Percentiles rank a stretch among this genome's conserved stretches.
Conservation (phyloP, 2,329 filamentous ascomycete genomes). For the Phoma sp. region DNA sequence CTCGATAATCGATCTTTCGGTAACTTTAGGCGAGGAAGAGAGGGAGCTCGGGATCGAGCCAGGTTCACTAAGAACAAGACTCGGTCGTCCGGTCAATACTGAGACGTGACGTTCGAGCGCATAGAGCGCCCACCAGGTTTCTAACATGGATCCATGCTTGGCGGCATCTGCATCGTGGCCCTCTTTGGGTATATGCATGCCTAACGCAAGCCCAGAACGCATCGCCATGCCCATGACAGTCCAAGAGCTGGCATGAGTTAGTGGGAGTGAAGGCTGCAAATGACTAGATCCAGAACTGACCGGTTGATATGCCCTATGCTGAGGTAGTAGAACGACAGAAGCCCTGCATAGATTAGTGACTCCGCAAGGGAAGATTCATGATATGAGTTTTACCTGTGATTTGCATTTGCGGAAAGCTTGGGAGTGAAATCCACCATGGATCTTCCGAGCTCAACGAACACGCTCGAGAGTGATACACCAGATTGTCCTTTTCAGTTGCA, state of each 20-base stretch:
- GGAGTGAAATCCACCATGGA: conserved; percentile 33
- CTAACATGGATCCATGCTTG: conserved; percentile 43
- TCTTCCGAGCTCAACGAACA: conserved; percentile 38
- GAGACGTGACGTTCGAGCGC: conserved; percentile 45
- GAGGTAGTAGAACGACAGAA: conserved; percentile 50
- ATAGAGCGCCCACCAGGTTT: conserved; percentile 52
- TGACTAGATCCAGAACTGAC: conserved; percentile 29
- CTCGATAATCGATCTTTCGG: conserved; percentile 24
- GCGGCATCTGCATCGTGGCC: conserved; percentile 28
- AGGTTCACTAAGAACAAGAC: conserved; percentile 33
- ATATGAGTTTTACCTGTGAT: conserved; percentile 24
- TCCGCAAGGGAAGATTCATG: not conserved
- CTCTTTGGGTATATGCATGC: conserved; percentile 47
- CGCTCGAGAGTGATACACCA: conserved; percentile 48
- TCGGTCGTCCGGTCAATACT: conserved; percentile 48
- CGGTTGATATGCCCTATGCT: conserved; percentile 49
- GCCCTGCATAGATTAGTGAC: conserved; percentile 12
- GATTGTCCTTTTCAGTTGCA: conserved; percentile 39
- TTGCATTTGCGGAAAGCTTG: conserved; percentile 49
- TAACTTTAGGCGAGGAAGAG: conserved; percentile 34
- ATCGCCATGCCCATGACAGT: conserved; percentile 44
- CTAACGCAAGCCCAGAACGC: conserved; percentile 45
- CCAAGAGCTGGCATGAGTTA: conserved; percentile 42
- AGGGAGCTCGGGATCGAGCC: conserved; percentile 43
- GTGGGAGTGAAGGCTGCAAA: not conserved